These are phyloP conservation scores for Penicillium sp. DNA, from an alignment of 2,329 filamentous ascomycete genomes.

Conservation along the genomic window DNA sequence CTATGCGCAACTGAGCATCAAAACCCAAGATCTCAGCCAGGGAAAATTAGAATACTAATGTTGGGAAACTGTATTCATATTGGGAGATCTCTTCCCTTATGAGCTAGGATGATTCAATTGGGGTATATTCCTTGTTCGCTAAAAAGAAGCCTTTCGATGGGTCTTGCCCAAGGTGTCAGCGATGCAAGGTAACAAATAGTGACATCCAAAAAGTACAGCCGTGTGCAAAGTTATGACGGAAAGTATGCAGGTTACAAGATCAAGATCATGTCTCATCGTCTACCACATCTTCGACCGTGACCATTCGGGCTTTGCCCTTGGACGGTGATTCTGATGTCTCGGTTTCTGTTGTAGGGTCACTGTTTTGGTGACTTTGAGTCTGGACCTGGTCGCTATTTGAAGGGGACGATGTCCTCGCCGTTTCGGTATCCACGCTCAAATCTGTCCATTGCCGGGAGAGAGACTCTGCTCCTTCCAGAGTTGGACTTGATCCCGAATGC, in stretches of 20 bases:
- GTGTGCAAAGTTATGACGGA: slow-evolving; percentile 4
- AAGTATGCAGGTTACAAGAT: slow-evolving; percentile 9
- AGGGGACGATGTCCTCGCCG: slow-evolving; percentile 13
- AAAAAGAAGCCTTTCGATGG: slow-evolving; percentile 18
- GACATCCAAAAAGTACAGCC: slow-evolving; percentile 18
- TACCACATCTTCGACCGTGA: slow-evolving; percentile 41
- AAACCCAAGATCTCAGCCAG: not conserved
- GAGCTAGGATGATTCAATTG: slow-evolving; percentile 12
- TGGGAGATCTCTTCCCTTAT: not conserved
- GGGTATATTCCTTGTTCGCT: slow-evolving; percentile 27
- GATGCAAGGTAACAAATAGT: slow-evolving; percentile 4
- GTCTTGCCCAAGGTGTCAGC: not conserved
- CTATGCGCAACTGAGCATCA: slow-evolving; percentile 11
- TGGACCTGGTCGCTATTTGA: slow-evolving; percentile 1
- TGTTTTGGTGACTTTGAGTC: slow-evolving; percentile 13
- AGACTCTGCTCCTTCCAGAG: slow-evolving; percentile 27
- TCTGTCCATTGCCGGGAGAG: slow-evolving; percentile 39
- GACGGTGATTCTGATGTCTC: slow-evolving; percentile 27
- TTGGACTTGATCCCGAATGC: slow-evolving; percentile 19
- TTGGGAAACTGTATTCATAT: not conserved
- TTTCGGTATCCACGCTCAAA: slow-evolving; percentile 28
- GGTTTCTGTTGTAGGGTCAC: slow-evolving; percentile 1
- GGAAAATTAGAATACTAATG: not conserved
- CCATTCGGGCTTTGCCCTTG: slow-evolving; percentile 41
- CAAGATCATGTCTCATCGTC: slow-evolving; percentile 35